A percentile compares a stretch with the other conserved stretches of the same genome.
phyloP scores from a whole-genome alignment of 164 flowering plant genomes.

The Sextonia rubra region DNA sequence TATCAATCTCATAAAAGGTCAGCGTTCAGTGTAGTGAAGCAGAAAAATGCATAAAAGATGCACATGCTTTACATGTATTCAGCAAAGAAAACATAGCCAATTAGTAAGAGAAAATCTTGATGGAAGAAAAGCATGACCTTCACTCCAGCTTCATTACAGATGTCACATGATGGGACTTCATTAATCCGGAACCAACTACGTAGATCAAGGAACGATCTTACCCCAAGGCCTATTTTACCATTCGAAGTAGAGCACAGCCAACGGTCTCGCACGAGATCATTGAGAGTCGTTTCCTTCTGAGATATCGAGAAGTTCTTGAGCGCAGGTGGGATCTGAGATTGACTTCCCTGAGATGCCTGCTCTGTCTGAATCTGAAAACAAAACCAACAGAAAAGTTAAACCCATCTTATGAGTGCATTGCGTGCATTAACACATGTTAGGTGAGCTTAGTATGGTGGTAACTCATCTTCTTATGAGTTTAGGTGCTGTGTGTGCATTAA shows the following conservation, averaged over 20 bases:
- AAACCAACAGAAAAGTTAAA: neutral
- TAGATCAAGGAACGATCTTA: conserved; percentile 85
- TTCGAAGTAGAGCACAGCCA: conserved; percentile 70
- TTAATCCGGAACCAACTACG: conserved; percentile 80
- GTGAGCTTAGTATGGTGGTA: too few relatives aligned
- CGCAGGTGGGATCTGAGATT: conserved; percentile 54
- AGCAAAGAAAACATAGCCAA: neutral
- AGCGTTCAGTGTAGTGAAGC: neutral
- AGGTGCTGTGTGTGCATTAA: too few relatives aligned
- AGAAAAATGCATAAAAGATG: neutral
- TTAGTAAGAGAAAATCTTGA: neutral
- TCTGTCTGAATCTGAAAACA: conserved; percentile 34
- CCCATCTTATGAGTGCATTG: too few relatives aligned
- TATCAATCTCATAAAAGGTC: neutral
- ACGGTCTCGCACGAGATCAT: conserved; percentile 63
- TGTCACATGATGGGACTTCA: conserved; percentile 72
- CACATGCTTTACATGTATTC: neutral
- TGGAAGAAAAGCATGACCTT: conserved; percentile 47
- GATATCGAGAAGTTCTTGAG: conserved; percentile 64
- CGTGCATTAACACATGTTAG: too few relatives aligned
- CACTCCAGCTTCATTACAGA: conserved; percentile 93
- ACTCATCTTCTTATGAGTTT: too few relatives aligned
- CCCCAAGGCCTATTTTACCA: conserved; percentile 73
- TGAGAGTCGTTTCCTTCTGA: conserved; percentile 78
- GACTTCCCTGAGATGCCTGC: conserved; percentile 36